phyloP scores from a whole-genome alignment of 306 rosid genomes.

The Rosa chinensis region DNA sequence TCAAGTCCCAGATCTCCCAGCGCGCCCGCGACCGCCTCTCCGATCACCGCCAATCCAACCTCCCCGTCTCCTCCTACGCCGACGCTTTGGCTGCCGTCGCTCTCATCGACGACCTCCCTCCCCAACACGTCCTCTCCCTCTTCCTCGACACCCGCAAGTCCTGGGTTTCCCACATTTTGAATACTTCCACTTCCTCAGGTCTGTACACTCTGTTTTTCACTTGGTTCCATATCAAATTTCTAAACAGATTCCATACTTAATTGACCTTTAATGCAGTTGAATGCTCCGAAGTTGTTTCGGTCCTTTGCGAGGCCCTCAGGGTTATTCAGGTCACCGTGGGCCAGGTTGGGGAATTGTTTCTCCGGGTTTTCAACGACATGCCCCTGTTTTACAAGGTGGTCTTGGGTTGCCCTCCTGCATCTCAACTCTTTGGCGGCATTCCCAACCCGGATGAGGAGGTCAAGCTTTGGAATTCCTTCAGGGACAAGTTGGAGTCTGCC shows the following conservation, averaged over 20 bases:
- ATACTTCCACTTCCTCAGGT: conserved; percentile 2
- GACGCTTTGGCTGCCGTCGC: conserved; percentile 90
- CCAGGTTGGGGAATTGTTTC: conserved; percentile 89
- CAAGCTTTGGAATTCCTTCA: conserved; percentile 85
- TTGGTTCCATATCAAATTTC: too few species aligned
- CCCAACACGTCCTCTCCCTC: conserved; percentile 59
- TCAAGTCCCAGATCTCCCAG: conserved; percentile 91
- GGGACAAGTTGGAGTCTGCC: conserved; percentile 68
- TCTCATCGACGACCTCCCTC: conserved; percentile 72
- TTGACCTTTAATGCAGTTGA: too few species aligned
- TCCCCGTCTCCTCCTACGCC: conserved; percentile 55
- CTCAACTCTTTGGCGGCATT: conserved; percentile 94
- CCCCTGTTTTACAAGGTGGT: conserved; percentile 85
- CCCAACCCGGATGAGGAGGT: conserved; percentile 95
- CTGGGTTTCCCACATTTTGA: conserved; percentile 64
- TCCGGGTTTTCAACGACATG: conserved; percentile 88
- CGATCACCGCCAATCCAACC: conserved; percentile 31
- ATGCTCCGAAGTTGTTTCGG: conserved; percentile 51
- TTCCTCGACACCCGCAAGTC: conserved; percentile 82
- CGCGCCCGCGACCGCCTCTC: conserved; percentile 77
- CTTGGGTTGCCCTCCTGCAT: conserved; percentile 74
- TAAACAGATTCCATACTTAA: too few species aligned
- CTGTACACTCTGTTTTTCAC: too few species aligned
- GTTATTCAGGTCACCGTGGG: conserved; percentile 90
- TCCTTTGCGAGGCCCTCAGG: conserved; percentile 77